Evolutionary conservation across 2,329 filamentous ascomycete genomes (phyloP).

Genomic region (Penicillium sp.): DNA sequence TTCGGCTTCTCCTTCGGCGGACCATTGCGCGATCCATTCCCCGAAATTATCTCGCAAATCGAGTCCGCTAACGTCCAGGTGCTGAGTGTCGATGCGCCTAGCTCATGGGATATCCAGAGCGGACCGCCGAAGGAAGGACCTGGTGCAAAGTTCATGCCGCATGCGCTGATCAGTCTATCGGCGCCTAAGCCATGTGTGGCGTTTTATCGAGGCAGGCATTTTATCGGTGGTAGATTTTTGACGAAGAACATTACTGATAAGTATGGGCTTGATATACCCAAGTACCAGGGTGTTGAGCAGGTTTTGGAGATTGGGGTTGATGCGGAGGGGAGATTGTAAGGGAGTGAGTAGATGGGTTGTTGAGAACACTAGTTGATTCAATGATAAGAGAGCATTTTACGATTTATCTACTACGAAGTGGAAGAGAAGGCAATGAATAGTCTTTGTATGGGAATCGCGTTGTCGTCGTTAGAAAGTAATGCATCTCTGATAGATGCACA

Average conservation of each 20-base stretch:
- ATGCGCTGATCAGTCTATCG: constrained; percentile 80
- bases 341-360: neutral
- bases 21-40: constrained; percentile 89
- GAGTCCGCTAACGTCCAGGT: constrained; percentile 73
- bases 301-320: constrained; percentile 68
- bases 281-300: constrained; percentile 85
- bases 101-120: constrained; percentile 87
- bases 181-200: constrained; percentile 88
- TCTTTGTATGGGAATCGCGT: constrained; percentile 11
- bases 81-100: constrained; percentile 87
- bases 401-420: neutral
- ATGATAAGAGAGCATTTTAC: neutral
- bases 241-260: constrained; percentile 74
- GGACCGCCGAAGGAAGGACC: constrained; percentile 77
- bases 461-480: constrained; percentile 18
- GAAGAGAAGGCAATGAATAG: neutral
- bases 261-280: constrained; percentile 79
- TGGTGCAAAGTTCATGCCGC: constrained; percentile 77
- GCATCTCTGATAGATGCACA: constrained; percentile 16
- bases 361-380: neutral
- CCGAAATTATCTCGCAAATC: constrained; percentile 73
- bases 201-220: constrained; percentile 83
- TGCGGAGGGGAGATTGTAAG: constrained; percentile 37
- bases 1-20: constrained; percentile 96
- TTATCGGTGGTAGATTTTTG: constrained; percentile 88